Evolutionary conservation across 169 alveolate genomes (phyloP), one percentile per base, ranked within the genome.

Genomic region (Cytauxzoon felis): DNA sequence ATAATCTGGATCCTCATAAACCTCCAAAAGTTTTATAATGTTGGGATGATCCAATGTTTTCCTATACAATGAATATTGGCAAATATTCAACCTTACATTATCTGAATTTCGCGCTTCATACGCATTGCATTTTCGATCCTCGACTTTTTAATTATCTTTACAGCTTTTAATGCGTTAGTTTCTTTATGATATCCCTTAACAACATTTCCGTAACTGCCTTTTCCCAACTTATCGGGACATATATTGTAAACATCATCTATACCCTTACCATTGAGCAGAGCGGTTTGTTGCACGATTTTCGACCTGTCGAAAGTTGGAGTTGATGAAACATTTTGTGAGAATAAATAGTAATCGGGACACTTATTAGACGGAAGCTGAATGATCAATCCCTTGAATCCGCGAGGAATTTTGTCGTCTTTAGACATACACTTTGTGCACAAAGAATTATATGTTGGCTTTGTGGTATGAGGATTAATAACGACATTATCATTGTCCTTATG

Each of bases 1-100:
- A 62, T 89, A 91, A 30, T 91, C 90, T 59, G 59, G 78, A 43
- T 93, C 98, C 82, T 93, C 98, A 78, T 88, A 93, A 13, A 93
- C 92, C 81, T 93, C 96, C 42, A 85, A 90, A 45, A 93, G 87
- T 69, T 92, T 93, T 9, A 92, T 83, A 38, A 92, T 90, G 58
- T 91, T 92, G 41, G 97, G 97, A 54, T 92, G 97, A 71, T 92
- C 97, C 88, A 92, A 78, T 32, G 82, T 81, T 43, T 92, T 92
- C 68, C 80, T 68, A 41, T 36, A 21, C 2, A 36, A 53, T 9
- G 26, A 19, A 49, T 6, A 52, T 52, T 24, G 54, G 24, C 7
- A 0, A 6, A 52, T 30, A 3, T 8, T 19, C 6, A 7, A 3
- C 21, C 71, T 23, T 68, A 68, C 96, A 92, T 90, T 49, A 92